Conservation (phyloP, 495 filamentous ascomycete genomes). For the Aspergillus homomorphus region DNA sequence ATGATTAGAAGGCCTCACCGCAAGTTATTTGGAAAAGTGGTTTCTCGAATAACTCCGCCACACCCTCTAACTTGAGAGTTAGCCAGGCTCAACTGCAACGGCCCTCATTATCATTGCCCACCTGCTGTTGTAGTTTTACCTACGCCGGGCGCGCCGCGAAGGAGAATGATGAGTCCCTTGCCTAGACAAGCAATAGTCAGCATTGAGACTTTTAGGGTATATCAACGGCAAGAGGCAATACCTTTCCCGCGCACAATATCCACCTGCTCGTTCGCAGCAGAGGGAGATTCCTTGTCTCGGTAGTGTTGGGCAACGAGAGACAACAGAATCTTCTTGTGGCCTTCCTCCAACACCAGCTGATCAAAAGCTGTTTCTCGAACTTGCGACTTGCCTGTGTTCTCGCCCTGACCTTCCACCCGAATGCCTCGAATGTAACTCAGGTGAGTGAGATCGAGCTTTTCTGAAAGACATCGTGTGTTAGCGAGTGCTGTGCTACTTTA, state of each 20-base stretch:
- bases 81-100: not conserved
- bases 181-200: conserved; percentile 8
- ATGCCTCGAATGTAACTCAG: conserved; percentile 11
- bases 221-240: not conserved
- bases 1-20: conserved; percentile 6
- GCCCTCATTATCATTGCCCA: not conserved
- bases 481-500: too few species aligned
- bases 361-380: conserved; percentile 28
- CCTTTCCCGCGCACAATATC: conserved; percentile 48
- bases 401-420: not conserved
- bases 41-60: conserved; percentile 26
- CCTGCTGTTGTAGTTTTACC: conserved; percentile 50
- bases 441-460: conserved; percentile 21
- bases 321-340: conserved; percentile 33
- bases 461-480: too few species aligned
- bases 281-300: conserved; percentile 28
- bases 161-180: conserved; percentile 44
- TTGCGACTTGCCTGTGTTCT: not conserved
- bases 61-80: conserved; percentile 17
- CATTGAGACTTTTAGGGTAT: not conserved
- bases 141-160: conserved; percentile 48
- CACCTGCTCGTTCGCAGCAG: conserved; percentile 20
- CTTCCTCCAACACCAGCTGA: conserved; percentile 33
- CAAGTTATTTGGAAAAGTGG: conserved; percentile 34
- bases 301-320: conserved; percentile 40